These are phyloP conservation scores for Nadsonia starkeyi-henricii DNA, from an alignment of 1,139 yeast species.

Conservation along the genomic window DNA sequence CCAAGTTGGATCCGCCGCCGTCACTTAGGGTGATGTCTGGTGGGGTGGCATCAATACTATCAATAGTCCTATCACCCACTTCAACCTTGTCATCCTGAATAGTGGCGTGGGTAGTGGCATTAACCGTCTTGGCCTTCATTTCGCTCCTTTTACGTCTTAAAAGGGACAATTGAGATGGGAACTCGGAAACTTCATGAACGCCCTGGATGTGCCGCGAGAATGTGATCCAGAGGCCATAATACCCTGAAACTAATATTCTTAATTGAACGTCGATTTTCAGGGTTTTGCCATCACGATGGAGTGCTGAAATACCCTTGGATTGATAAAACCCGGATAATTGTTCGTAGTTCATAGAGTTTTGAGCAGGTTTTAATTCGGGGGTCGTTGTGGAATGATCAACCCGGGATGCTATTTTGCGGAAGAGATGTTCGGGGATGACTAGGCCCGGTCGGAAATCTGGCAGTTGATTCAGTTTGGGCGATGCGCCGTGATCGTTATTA, in stretches of 20 bases:
- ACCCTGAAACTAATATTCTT: constrained; percentile 47
- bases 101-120: not conserved
- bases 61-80: too few species aligned
- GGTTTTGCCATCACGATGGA: constrained; percentile 53
- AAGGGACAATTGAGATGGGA: constrained; percentile 47
- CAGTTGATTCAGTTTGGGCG: not conserved
- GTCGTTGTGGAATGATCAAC: constrained; percentile 2
- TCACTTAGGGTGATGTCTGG: too few species aligned
- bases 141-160: constrained; percentile 20
- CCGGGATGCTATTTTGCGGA: constrained; percentile 40
- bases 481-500: not conserved
- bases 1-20: too few species aligned
- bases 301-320: constrained; percentile 43
- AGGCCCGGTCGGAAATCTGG: constrained; percentile 24
- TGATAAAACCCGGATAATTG: constrained; percentile 12
- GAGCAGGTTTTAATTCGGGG: not conserved
- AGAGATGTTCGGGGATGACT: constrained; percentile 83
- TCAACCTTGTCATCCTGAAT: too few species aligned
- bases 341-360: constrained; percentile 3
- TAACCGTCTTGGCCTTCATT: not conserved
- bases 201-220: constrained; percentile 36
- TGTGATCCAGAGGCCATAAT: constrained; percentile 74
- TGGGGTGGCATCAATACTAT: too few species aligned
- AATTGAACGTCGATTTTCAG: constrained; percentile 67
- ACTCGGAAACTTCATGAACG: constrained; percentile 15